Evolutionary conservation across 352 stramenopile species (phyloP).

Genomic region (Achlya hypogyna): DNA sequence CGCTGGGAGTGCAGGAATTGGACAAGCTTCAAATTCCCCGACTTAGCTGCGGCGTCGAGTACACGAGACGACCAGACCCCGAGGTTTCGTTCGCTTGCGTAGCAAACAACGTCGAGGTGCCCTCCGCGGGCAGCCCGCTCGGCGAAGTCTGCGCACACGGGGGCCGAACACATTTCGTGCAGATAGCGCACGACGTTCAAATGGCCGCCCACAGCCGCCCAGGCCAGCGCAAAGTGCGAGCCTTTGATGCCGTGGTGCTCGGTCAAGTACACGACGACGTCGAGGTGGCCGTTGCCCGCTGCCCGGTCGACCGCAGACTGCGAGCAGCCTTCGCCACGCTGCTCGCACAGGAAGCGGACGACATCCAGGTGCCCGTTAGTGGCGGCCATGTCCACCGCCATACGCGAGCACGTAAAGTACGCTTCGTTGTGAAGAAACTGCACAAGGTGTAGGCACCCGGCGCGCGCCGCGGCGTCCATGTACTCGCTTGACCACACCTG

Average conservation of each 20-base stretch:
- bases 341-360: slow-evolving; percentile 26
- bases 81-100: neutral
- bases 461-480: neutral
- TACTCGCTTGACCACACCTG: neutral
- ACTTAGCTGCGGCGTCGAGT: neutral
- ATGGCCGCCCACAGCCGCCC: slow-evolving; percentile 17
- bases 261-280: neutral
- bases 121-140: neutral
- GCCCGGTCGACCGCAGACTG: neutral
- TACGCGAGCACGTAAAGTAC: slow-evolving; percentile 20
- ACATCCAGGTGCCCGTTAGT: slow-evolving; percentile 26
- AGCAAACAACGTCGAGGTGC: neutral
- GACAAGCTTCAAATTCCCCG: neutral
- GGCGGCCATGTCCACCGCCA: slow-evolving; percentile 29
- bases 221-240: slow-evolving; percentile 18
- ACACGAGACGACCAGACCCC: neutral
- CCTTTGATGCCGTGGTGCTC: neutral
- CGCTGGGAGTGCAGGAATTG: neutral
- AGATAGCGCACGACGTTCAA: slow-evolving; percentile 16
- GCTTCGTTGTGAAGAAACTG: neutral
- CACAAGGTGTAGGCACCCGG: neutral
- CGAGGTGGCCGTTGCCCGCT: neutral
- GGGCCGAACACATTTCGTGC: neutral
- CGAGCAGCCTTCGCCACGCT: slow-evolving; percentile 25
- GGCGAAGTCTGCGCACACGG: neutral